A percentile compares a stretch with the other conserved stretches of the same genome.
These are phyloP conservation scores for Aspergillus fijiensis DNA, from an alignment of 2,329 filamentous ascomycete species.

Conservation along the genomic window DNA sequence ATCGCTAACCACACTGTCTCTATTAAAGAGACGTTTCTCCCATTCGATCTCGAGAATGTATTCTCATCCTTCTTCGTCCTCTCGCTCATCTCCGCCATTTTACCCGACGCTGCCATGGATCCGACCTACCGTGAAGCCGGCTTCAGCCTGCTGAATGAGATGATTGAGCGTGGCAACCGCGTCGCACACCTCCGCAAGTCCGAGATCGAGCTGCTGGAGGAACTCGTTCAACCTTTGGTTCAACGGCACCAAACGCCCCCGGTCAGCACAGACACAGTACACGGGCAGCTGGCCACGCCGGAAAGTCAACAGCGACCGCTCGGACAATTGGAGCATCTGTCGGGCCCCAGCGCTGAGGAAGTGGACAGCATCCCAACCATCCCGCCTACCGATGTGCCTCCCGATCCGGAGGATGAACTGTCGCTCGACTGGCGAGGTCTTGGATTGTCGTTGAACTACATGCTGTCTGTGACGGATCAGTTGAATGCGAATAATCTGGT, in stretches of 20 bases:
- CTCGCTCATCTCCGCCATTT: conserved; percentile 36
- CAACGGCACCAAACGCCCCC: not conserved
- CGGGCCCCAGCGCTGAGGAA: not conserved
- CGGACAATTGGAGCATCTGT: not conserved
- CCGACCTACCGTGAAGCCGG: conserved; percentile 41
- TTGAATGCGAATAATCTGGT: conserved; percentile 20
- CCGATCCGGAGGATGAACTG: conserved; percentile 14
- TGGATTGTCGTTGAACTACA: conserved; percentile 23
- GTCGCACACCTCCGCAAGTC: conserved; percentile 25
- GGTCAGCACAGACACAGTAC: not conserved
- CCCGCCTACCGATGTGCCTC: not conserved
- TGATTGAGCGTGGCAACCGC: conserved; percentile 22
- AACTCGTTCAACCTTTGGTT: conserved; percentile 17
- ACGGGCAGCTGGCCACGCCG: not conserved
- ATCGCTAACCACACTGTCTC: not conserved
- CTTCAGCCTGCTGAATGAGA: conserved; percentile 19
- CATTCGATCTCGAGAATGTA: conserved; percentile 30
- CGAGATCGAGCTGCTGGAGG: conserved; percentile 23
- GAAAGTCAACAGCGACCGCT: not conserved
- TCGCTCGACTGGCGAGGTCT: conserved; percentile 22
- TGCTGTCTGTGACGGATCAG: conserved; percentile 23
- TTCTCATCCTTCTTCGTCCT: conserved; percentile 39
- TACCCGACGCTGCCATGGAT: conserved; percentile 45
- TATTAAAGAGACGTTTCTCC: conserved; percentile 33
- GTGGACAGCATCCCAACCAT: not conserved